Conservation (phyloP, 2,329 filamentous ascomycete species). For the Thielaviopsis euricoi region DNA sequence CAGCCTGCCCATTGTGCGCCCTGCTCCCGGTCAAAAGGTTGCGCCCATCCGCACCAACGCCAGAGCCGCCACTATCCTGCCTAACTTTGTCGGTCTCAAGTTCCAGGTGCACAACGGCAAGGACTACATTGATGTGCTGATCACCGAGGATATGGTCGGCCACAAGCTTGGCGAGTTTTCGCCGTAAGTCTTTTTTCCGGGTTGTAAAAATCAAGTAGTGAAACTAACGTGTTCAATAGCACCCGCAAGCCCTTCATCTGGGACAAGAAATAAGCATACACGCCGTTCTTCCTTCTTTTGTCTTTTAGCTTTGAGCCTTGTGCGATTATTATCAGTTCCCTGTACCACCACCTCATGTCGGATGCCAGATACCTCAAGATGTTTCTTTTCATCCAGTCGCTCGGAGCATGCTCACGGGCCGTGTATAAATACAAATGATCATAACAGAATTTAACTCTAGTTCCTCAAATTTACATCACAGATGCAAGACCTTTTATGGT, state of each 20-base stretch:
- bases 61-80: slow-evolving; percentile 74
- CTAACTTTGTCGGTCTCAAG: slow-evolving; percentile 76
- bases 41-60: slow-evolving; percentile 74
- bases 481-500: not conserved
- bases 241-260: slow-evolving; percentile 44
- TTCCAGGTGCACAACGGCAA: slow-evolving; percentile 92
- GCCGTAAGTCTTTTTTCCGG: slow-evolving; percentile 40
- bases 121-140: slow-evolving; percentile 61
- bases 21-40: slow-evolving; percentile 41
- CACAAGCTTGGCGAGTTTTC: slow-evolving; percentile 90
- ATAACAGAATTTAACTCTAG: not conserved
- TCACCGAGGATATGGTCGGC: slow-evolving; percentile 93
- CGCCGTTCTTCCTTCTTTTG: not conserved
- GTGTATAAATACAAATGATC: not conserved
- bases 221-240: slow-evolving; percentile 18
- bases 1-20: slow-evolving; percentile 48
- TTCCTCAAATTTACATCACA: not conserved
- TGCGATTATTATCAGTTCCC: not conserved
- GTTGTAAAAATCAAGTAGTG: not conserved
- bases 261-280: slow-evolving; percentile 21
- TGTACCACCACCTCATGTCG: slow-evolving; percentile 7
- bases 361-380: not conserved
- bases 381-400: not conserved
- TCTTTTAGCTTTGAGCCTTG: not conserved
- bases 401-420: not conserved